Conservation (phyloP, 2,329 filamentous ascomycete genomes). For the Blumeriella jaapii region DNA sequence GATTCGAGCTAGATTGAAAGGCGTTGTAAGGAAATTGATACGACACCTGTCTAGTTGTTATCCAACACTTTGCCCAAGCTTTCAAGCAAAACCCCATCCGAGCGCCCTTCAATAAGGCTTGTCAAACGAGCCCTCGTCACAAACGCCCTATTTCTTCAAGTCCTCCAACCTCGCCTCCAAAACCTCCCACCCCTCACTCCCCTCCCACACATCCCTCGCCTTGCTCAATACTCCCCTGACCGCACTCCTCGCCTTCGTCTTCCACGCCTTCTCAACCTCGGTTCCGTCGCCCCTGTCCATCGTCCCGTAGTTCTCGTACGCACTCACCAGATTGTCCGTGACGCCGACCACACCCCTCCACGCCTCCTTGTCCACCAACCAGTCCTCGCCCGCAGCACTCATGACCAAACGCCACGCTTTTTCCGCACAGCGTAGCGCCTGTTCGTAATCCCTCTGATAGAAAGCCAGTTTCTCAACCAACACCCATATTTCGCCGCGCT, state of each 20-base stretch:
- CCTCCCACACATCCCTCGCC: slow-evolving; percentile 75
- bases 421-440: slow-evolving; percentile 74
- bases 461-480: slow-evolving; percentile 59
- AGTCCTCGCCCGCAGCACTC: slow-evolving; percentile 36
- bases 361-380: slow-evolving; percentile 33
- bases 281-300: slow-evolving; percentile 44
- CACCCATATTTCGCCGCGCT: slow-evolving; percentile 64
- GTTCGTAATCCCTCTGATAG: slow-evolving; percentile 59
- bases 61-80: too few relatives aligned
- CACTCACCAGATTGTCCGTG: slow-evolving; percentile 70
- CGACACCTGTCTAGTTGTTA: too few relatives aligned
- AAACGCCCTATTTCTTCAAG: slow-evolving; percentile 33
- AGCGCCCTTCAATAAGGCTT: too few relatives aligned
- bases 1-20: too few relatives aligned
- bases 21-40: too few relatives aligned
- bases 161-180: slow-evolving; percentile 46
- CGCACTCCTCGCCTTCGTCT: slow-evolving; percentile 76
- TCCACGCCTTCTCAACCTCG: slow-evolving; percentile 70
- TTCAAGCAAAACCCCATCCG: too few relatives aligned
- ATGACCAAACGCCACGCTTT: slow-evolving; percentile 66
- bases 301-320: slow-evolving; percentile 68
- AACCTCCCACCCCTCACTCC: slow-evolving; percentile 52
- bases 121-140: too few relatives aligned
- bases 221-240: slow-evolving; percentile 74
- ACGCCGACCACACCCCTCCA: slow-evolving; percentile 48